phyloP scores from a whole-genome alignment of 129 eudicot genomes.

The Arctium minus region DNA sequence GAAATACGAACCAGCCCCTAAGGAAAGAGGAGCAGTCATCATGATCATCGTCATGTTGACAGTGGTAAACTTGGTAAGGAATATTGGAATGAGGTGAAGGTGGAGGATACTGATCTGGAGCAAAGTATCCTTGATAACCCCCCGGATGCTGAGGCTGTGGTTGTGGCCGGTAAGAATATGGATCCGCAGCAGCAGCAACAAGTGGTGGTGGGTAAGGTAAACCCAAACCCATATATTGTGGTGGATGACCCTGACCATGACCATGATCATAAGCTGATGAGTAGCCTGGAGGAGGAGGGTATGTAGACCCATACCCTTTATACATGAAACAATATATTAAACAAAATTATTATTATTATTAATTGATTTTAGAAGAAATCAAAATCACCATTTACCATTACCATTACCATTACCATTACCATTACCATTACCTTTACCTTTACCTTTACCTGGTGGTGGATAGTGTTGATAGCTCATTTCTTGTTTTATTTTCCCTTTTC shows the following conservation, averaged over 20 bases:
- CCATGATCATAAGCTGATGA: background rate
- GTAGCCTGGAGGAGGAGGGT: constrained; percentile 23
- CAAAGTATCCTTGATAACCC: constrained; percentile 30
- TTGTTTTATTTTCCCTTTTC: background rate
- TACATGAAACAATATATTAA: background rate
- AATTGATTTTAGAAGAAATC: background rate
- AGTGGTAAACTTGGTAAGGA: constrained; percentile 11
- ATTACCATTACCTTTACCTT: background rate
- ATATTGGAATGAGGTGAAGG: constrained; percentile 8
- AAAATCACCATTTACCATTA: background rate
- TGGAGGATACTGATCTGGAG: constrained; percentile 13
- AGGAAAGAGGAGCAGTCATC: constrained; percentile 22
- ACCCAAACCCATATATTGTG: constrained; percentile 15
- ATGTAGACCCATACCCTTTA: constrained; percentile 9
- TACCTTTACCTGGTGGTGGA: constrained; percentile 23
- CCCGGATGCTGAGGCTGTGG: background rate
- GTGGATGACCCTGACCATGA: background rate
- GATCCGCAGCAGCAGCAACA: background rate
- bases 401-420: background rate
- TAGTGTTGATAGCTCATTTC: constrained; percentile 23
- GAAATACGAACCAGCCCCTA: constrained; percentile 22
- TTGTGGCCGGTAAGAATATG: background rate
- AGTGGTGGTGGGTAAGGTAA: background rate
- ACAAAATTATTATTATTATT: too few species aligned
- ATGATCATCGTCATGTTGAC: constrained; percentile 1